Base-by-base conservation (phyloP, 192 early-diverging fungal species). In the Entomortierella beljakovae region DNA sequence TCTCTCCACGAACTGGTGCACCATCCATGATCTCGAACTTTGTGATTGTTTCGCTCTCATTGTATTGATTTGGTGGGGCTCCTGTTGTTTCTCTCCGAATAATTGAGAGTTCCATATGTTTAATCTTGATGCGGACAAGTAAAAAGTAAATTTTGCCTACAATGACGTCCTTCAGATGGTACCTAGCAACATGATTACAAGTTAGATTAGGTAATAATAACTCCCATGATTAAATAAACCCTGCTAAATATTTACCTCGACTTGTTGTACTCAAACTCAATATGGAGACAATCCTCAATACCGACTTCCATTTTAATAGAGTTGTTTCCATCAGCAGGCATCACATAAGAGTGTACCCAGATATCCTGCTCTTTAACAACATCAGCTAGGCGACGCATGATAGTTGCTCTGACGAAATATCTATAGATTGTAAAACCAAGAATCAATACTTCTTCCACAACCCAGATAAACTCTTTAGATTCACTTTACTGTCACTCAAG, bases 1-100 rank as follows among this genome's bases (percentile, higher is more conserved):
- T 97, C 82, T 99, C 98, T 25, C 95, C 75, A 62, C 91, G 88
- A 16, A 97, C 97, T 31, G 98, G 97, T 25, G 97, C 97, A 10
- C 98, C 98, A 79, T 99, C 98, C 98, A 99, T 99, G 79, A 99
- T 99, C 82, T 99, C 98, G 81, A 98, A 99, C 82, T 97, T 98
- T 57, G 97, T 99, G 53, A 99, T 93, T 0, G 96, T 98, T 84
- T 99, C 98, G 82, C 93, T 96, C 84, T 99, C 98, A 83, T 98
- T 99, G 85, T 97, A 97, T 77, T 98, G 94, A 76, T 98, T 99
- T 22, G 95, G 97, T 31, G 93, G 95, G 15, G 95, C 91, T 3
- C 97, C 98, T 16, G 97, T 98, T 1, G 97, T 96, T 82, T 99
- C 98, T 20, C 98, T 87, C 10, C 97, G 91, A 64, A 99, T 98